Evolutionary conservation across 1,284 basidiomycete genomes (phyloP).

Genomic region (Cryptococcus sp.): DNA sequence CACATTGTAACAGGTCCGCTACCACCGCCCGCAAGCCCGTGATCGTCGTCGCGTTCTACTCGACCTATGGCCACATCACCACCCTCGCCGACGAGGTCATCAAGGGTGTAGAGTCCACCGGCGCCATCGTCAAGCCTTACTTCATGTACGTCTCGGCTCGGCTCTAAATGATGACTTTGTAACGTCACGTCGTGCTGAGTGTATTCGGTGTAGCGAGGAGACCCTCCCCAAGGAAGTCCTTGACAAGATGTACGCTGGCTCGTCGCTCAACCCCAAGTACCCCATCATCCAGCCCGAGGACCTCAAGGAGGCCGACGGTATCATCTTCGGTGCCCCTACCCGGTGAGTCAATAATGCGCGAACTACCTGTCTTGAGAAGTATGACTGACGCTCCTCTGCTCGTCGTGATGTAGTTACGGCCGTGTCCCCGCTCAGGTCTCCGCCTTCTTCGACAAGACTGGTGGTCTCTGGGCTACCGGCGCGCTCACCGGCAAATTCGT

Average conservation of each 20-base stretch:
- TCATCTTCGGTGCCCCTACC: slow-evolving; percentile 72
- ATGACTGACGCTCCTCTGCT: not conserved
- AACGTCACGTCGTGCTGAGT: not conserved
- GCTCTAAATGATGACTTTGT: not conserved
- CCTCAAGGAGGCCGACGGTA: slow-evolving; percentile 63
- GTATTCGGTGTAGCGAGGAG: slow-evolving; percentile 65
- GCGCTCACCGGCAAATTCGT: slow-evolving; percentile 75
- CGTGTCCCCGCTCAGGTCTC: slow-evolving; percentile 57
- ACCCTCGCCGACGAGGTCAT: slow-evolving; percentile 78
- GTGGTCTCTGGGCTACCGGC: slow-evolving; percentile 69
- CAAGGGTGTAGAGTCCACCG: slow-evolving; percentile 68
- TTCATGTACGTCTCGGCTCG: slow-evolving; percentile 55
- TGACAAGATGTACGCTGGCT: slow-evolving; percentile 68
- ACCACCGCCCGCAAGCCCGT: slow-evolving; percentile 55
- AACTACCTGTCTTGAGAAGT: no score
- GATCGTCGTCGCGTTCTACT: slow-evolving; percentile 79
- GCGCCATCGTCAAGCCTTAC: slow-evolving; percentile 71
- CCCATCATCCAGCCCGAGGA: slow-evolving; percentile 69
- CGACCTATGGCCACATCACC: slow-evolving; percentile 77
- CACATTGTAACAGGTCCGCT: no score
- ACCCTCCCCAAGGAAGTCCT: slow-evolving; percentile 80
- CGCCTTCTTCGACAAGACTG: slow-evolving; percentile 71
- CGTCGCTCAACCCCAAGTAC: slow-evolving; percentile 60
- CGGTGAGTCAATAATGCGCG: slow-evolving; percentile 14
- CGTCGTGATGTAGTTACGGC: slow-evolving; percentile 53